These are phyloP conservation scores for Penicillium sp. DNA, from an alignment of 2,329 filamentous ascomycete species.

Conservation along the genomic window DNA sequence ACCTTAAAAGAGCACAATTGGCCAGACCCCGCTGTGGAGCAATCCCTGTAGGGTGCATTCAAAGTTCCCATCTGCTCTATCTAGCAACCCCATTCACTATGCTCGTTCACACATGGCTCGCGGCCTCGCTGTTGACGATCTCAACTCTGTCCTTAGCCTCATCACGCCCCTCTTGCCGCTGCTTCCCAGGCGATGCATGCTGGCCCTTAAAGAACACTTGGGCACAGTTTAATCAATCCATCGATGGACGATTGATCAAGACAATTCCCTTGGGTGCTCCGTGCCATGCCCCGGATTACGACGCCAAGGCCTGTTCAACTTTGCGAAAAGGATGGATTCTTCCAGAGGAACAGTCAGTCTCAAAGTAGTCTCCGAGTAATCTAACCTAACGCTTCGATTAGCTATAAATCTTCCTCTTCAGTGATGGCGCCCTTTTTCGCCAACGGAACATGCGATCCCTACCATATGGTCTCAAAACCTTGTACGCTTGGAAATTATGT, in stretches of 20 bases:
- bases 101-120: neutral
- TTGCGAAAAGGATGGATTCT: constrained; percentile 44
- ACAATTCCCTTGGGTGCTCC: constrained; percentile 50
- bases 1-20: no score
- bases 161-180: constrained; percentile 37
- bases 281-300: constrained; percentile 50
- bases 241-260: constrained; percentile 49
- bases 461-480: constrained; percentile 26
- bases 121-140: neutral
- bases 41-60: no score
- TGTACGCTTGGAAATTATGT: constrained; percentile 30
- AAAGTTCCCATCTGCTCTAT: neutral
- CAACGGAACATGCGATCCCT: constrained; percentile 44
- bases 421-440: constrained; percentile 38
- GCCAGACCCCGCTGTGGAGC: no score
- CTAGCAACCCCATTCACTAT: neutral
- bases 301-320: constrained; percentile 42
- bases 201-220: constrained; percentile 51
- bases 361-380: neutral
- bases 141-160: neutral
- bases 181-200: constrained; percentile 49
- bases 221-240: constrained; percentile 49
- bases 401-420: constrained; percentile 54
- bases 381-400: constrained; percentile 18
- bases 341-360: constrained; percentile 44